Conservation (phyloP, 805 yeast species). For the Wickerhamiella azyma region DNA sequence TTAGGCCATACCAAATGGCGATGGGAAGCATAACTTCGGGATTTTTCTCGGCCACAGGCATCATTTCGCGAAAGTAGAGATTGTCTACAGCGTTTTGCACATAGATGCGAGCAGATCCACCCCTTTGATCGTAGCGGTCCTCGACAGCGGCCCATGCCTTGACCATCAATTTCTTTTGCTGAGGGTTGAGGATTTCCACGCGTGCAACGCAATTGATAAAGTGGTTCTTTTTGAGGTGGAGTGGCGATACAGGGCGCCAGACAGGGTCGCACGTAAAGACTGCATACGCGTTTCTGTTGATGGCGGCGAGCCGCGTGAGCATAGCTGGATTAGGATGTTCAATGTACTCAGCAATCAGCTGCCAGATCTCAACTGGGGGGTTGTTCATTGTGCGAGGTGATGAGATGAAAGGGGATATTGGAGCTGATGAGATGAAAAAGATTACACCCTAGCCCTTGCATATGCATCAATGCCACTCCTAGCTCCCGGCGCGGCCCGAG, state of each 20-base stretch:
- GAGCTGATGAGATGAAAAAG: not conserved
- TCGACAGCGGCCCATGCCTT: conserved; percentile 1
- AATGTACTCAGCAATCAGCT: not conserved
- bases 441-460: not conserved
- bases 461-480: not conserved
- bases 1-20: conserved; percentile 1
- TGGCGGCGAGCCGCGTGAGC: not conserved
- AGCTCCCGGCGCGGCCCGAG: no score
- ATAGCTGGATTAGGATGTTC: conserved; percentile 1
- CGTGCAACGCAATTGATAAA: not conserved
- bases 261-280: conserved; percentile 2
- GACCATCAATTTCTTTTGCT: not conserved
- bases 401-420: not conserved
- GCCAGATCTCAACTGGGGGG: conserved; percentile 4
- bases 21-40: not conserved
- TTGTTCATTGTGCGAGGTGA: no score
- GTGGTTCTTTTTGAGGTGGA: not conserved
- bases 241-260: not conserved
- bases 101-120: not conserved
- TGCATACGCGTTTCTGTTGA: not conserved
- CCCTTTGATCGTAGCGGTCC: not conserved
- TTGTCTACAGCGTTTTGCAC: not conserved
- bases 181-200: not conserved
- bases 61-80: not conserved
- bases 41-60: not conserved